A percentile compares a stretch with the other conserved stretches of the same genome.
These are phyloP conservation scores for Sugiyamaella pinicola DNA, from an alignment of 1,139 yeast species.

Conservation along the genomic window DNA sequence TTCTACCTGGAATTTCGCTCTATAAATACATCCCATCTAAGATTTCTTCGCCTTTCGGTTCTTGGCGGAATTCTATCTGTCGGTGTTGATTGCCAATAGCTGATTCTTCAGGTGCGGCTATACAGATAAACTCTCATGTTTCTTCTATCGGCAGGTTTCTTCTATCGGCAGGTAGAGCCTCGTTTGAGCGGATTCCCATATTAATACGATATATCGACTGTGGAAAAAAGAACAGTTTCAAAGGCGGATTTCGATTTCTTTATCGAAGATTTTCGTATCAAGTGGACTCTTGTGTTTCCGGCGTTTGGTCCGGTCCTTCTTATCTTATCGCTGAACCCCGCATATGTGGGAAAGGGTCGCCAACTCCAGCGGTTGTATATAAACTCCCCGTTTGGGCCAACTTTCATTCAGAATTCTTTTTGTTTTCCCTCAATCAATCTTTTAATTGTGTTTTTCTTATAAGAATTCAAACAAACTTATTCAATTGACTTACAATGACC, in stretches of 20 bases:
- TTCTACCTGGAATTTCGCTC: too few relatives aligned
- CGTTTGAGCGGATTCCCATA: too few relatives aligned
- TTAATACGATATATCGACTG: background rate
- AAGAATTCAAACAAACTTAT: too few relatives aligned
- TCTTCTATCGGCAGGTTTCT: background rate
- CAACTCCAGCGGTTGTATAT: background rate
- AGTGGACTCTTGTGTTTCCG: too few relatives aligned
- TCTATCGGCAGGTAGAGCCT: constrained; percentile 14
- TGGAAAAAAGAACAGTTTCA: background rate
- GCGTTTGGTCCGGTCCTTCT: too few relatives aligned
- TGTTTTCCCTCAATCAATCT: background rate
- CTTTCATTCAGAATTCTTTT: background rate
- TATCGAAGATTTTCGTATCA: background rate
- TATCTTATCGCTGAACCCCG: background rate
- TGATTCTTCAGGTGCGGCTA: constrained; percentile 7
- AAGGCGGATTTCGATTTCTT: background rate
- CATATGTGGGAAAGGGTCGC: background rate
- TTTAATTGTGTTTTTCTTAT: too few relatives aligned
- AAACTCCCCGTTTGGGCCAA: background rate
- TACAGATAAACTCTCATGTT: background rate
- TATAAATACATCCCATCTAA: too few relatives aligned
- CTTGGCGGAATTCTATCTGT: background rate
- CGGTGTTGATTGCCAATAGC: constrained; percentile 17
- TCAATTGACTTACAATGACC: constrained; percentile 6
- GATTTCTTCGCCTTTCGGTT: background rate